phyloP scores from a whole-genome alignment of 352 stramenopile species.

The Phytophthora meadii region DNA sequence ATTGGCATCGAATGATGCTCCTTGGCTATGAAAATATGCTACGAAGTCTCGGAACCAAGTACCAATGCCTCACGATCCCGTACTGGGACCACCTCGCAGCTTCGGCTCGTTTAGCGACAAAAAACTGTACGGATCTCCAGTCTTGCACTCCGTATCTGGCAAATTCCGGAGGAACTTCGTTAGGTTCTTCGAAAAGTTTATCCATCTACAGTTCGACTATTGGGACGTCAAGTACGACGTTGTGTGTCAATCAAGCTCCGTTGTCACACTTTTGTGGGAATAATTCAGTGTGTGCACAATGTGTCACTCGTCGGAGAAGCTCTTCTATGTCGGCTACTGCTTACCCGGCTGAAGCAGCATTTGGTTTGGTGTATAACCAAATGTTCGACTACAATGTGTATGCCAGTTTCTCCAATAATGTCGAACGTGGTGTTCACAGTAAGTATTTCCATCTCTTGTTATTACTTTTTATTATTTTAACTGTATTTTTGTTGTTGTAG shows the following conservation, averaged over 20 bases:
- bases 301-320: conserved; percentile 35
- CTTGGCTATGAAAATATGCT: conserved; percentile 83
- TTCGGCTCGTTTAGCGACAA: conserved; percentile 21
- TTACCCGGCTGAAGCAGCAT: conserved; percentile 46
- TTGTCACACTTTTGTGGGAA: conserved; percentile 59
- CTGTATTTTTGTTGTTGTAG: conserved; percentile 21
- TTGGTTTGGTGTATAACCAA: conserved; percentile 50
- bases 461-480: background rate
- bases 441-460: conserved; percentile 15
- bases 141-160: conserved; percentile 44
- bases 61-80: conserved; percentile 65
- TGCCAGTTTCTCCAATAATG: conserved; percentile 28
- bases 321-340: conserved; percentile 9
- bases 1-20: conserved; percentile 74
- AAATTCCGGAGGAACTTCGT: conserved; percentile 42
- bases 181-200: conserved; percentile 17
- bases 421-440: conserved; percentile 65
- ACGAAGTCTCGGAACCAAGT: conserved; percentile 45
- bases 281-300: conserved; percentile 43
- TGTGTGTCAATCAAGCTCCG: conserved; percentile 39
- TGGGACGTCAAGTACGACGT: conserved; percentile 25
- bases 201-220: conserved; percentile 17
- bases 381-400: conserved; percentile 46
- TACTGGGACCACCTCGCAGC: conserved; percentile 63
- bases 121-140: conserved; percentile 40